Conservation (phyloP, 768 basidiomycete species). For the Candolleomyces efflorescens region DNA sequence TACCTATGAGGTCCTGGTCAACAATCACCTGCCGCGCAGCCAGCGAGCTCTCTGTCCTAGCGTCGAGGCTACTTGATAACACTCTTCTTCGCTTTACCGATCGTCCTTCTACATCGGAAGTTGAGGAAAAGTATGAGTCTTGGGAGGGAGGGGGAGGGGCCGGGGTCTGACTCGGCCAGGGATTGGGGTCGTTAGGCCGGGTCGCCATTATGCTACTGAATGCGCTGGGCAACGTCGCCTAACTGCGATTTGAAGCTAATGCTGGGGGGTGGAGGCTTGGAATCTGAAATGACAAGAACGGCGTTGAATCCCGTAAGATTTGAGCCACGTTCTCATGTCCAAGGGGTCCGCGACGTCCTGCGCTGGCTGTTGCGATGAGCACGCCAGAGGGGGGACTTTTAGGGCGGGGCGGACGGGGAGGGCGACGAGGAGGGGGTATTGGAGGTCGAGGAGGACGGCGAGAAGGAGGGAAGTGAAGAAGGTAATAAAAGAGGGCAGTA, state of each 20-base stretch:
- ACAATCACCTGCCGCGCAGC: slow-evolving; percentile 34
- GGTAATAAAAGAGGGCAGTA: slow-evolving; percentile 1
- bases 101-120: slow-evolving; percentile 9
- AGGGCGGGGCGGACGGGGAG: not conserved
- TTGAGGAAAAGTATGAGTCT: slow-evolving; percentile 4
- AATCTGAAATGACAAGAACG: not conserved
- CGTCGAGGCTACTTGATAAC: not conserved
- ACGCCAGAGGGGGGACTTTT: slow-evolving; percentile 7
- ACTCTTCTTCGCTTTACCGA: slow-evolving; percentile 13
- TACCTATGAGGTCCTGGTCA: slow-evolving; percentile 31
- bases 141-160: slow-evolving; percentile 6
- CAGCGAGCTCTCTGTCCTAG: slow-evolving; percentile 12
- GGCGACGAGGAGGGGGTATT: slow-evolving; percentile 1
- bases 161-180: slow-evolving; percentile 16
- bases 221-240: not conserved
- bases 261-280: not conserved
- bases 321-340: slow-evolving; percentile 1
- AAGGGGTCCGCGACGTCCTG: not conserved
- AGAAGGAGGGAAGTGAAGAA: slow-evolving; percentile 4
- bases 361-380: not conserved
- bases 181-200: slow-evolving; percentile 9
- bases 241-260: not conserved
- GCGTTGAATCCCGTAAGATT: slow-evolving; percentile 2
- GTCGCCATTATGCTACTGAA: slow-evolving; percentile 6
- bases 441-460: slow-evolving; percentile 9